These are phyloP conservation scores for Suillus brevipes DNA, from an alignment of 768 basidiomycete species.

Conservation along the genomic window DNA sequence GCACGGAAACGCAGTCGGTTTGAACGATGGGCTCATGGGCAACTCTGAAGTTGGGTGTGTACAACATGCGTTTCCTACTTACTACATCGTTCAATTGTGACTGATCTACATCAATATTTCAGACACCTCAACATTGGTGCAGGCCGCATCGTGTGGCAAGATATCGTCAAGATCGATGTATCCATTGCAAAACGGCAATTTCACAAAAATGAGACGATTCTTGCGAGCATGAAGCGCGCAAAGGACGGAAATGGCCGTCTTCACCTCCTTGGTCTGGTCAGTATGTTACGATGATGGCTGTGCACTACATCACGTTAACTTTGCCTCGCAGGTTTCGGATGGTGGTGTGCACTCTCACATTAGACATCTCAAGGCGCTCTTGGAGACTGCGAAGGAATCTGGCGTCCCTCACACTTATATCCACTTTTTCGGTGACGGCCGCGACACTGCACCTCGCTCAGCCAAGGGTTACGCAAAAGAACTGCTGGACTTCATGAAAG, in stretches of 20 bases:
- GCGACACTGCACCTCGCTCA: constrained; percentile 89
- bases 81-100: background rate
- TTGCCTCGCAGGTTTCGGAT: constrained; percentile 69
- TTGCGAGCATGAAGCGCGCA: constrained; percentile 73
- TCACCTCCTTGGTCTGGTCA: constrained; percentile 85
- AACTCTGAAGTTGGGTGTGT: constrained; percentile 96
- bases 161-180: constrained; percentile 94
- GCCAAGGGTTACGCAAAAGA: constrained; percentile 76
- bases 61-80: background rate
- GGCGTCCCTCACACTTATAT: constrained; percentile 85
- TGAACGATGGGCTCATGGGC: constrained; percentile 94
- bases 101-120: background rate
- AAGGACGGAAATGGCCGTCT: constrained; percentile 82
- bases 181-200: constrained; percentile 87
- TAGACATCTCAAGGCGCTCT: constrained; percentile 82
- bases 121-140: constrained; percentile 96
- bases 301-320: background rate
- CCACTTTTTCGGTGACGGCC: constrained; percentile 94
- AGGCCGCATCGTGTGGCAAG: constrained; percentile 95
- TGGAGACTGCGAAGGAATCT: constrained; percentile 85
- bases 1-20: constrained; percentile 89
- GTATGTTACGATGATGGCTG: constrained; percentile 19
- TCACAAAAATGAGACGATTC: constrained; percentile 72
- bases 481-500: constrained; percentile 72
- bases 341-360: constrained; percentile 98